Percentiles rank a stretch among this genome's conserved stretches.
Conservation (phyloP, 371 early-diverging fungal genomes). For the Syncephalis plumigaleata region DNA sequence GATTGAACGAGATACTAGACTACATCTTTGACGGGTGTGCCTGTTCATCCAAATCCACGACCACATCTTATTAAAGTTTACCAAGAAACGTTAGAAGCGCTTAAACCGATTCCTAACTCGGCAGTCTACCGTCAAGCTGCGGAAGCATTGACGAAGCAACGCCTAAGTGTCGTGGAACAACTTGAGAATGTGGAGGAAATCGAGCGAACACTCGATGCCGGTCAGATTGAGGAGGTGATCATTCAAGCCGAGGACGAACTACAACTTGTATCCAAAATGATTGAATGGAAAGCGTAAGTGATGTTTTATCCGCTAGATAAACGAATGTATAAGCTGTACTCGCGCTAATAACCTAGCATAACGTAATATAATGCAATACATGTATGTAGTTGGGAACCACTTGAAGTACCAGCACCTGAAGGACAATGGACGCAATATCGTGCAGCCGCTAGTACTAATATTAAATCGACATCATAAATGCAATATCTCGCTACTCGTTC, state of each 20-base stretch:
- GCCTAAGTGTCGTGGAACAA: constrained; percentile 51
- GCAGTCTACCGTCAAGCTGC: constrained; percentile 75
- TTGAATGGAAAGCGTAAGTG: constrained; percentile 69
- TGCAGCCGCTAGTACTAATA: too few species aligned
- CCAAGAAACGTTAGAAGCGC: constrained; percentile 44
- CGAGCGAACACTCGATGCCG: constrained; percentile 53
- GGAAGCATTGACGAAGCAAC: constrained; percentile 54
- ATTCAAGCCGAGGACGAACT: constrained; percentile 75
- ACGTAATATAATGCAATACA: background rate
- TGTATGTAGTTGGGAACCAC: constrained; percentile 39
- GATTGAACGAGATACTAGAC: too few species aligned
- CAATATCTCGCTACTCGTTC: too few species aligned
- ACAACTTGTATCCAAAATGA: constrained; percentile 58
- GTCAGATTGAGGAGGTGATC: constrained; percentile 87
- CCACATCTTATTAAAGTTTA: constrained; percentile 72
- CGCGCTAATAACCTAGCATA: background rate
- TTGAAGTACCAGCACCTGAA: constrained; percentile 56
- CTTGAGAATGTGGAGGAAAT: constrained; percentile 52
- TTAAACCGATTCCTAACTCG: constrained; percentile 50
- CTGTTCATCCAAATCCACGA: constrained; percentile 74
- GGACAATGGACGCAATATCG: constrained; percentile 54
- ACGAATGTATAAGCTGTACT: background rate
- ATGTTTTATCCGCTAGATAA: background rate
- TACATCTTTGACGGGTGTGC: constrained; percentile 70
- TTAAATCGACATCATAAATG: too few species aligned